phyloP scores from a whole-genome alignment of 73 alveolate species.

The Paraurostyla sp. region DNA sequence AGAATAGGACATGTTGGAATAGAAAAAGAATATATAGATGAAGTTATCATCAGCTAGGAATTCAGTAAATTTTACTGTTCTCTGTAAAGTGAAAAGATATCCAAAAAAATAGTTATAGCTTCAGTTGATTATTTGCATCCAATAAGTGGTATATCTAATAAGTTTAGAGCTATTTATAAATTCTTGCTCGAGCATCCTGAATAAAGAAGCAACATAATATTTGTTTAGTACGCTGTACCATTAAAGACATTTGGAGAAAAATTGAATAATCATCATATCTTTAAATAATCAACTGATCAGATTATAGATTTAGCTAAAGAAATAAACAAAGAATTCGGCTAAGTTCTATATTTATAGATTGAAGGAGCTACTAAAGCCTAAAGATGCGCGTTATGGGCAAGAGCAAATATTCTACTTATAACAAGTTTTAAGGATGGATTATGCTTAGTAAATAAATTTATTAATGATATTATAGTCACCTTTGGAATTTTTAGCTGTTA shows the following conservation, averaged over 20 bases:
- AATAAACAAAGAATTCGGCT: conserved; percentile 71
- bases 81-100: background rate
- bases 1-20: conserved; percentile 89
- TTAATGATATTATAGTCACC: conserved; percentile 45
- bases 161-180: conserved; percentile 65
- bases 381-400: conserved; percentile 81
- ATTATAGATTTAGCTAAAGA: conserved; percentile 45
- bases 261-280: background rate
- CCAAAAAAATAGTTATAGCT: conserved; percentile 56
- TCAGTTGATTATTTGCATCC: conserved; percentile 72
- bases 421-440: conserved; percentile 85
- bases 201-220: background rate
- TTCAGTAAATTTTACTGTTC: background rate
- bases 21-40: conserved; percentile 72
- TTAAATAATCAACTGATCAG: background rate
- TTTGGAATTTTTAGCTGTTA: conserved; percentile 77
- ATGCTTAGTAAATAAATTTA: conserved; percentile 58
- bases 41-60: conserved; percentile 36
- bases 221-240: conserved; percentile 64
- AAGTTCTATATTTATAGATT: conserved; percentile 22
- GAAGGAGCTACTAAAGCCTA: conserved; percentile 57
- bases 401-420: conserved; percentile 71
- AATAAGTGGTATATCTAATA: conserved; percentile 71
- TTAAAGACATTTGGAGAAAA: background rate
- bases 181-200: conserved; percentile 56